Evolutionary conservation across 768 basidiomycete species (phyloP).

Genomic region (Boletales sp.): DNA sequence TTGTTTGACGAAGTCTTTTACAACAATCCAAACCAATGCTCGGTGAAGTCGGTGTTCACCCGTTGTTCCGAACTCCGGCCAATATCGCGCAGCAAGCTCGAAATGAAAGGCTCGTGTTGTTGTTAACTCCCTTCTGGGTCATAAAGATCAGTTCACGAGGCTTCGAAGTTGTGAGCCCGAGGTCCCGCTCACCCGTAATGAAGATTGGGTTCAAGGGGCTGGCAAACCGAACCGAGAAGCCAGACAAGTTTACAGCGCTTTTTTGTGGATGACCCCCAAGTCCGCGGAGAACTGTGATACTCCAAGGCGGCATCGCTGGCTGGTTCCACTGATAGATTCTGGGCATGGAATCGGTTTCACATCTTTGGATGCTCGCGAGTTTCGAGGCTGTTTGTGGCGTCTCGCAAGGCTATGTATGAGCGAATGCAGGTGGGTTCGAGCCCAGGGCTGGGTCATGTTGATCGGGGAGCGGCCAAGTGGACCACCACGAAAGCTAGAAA

Average conservation of each 20-base stretch:
- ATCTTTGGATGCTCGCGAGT: neutral
- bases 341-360: conserved; percentile 4
- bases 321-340: conserved; percentile 11
- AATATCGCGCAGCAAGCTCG: neutral
- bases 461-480: conserved; percentile 19
- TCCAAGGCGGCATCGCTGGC: neutral
- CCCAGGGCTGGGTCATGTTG: conserved; percentile 5
- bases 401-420: conserved; percentile 7
- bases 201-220: conserved; percentile 14
- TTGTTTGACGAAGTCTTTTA: neutral
- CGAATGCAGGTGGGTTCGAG: neutral
- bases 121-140: conserved; percentile 5
- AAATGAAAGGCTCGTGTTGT: neutral
- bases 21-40: neutral
- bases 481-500: conserved; percentile 5
- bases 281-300: conserved; percentile 24
- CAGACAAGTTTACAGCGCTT: conserved; percentile 12
- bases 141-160: conserved; percentile 10
- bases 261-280: conserved; percentile 9
- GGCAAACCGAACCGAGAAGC: conserved; percentile 12
- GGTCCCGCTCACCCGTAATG: conserved; percentile 19
- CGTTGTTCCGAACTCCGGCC: conserved; percentile 5
- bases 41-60: neutral
- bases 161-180: conserved; percentile 7
- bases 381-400: conserved; percentile 3